Conservation (phyloP, 495 filamentous ascomycete species). For the Daldinia concentrica region DNA sequence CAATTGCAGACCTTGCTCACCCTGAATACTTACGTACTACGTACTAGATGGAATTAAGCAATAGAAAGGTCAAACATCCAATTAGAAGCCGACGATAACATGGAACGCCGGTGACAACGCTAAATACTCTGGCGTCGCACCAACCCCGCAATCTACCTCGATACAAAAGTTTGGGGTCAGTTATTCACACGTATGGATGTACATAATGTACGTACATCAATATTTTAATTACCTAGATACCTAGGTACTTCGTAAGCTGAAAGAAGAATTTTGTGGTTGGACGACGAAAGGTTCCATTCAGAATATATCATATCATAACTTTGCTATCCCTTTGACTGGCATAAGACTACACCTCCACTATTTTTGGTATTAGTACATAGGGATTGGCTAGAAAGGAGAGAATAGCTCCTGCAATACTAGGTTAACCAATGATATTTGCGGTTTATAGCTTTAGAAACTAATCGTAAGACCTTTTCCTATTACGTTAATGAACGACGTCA, state of each 20-base stretch:
- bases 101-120: conserved; percentile 15
- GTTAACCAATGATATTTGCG: too few species aligned
- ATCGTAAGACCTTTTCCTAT: too few species aligned
- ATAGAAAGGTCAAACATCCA: conserved; percentile 29
- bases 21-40: conserved; percentile 37
- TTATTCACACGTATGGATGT: background rate
- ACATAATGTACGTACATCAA: background rate
- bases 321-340: too few species aligned
- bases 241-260: conserved; percentile 34
- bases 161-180: conserved; percentile 33
- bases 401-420: too few species aligned
- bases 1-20: conserved; percentile 21
- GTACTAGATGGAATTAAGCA: conserved; percentile 43
- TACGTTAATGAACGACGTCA: too few species aligned
- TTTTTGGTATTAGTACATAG: too few species aligned
- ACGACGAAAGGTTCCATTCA: background rate
- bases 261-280: conserved; percentile 31
- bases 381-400: too few species aligned
- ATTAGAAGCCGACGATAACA: conserved; percentile 37
- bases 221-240: too few species aligned
- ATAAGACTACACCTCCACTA: too few species aligned
- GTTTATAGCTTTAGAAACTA: too few species aligned
- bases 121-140: conserved; percentile 25
- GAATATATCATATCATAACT: conserved; percentile 7
- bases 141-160: conserved; percentile 42